These are phyloP conservation scores for Rubus parviflorus DNA, from an alignment of 306 rosid genomes.

Conservation along the genomic window DNA sequence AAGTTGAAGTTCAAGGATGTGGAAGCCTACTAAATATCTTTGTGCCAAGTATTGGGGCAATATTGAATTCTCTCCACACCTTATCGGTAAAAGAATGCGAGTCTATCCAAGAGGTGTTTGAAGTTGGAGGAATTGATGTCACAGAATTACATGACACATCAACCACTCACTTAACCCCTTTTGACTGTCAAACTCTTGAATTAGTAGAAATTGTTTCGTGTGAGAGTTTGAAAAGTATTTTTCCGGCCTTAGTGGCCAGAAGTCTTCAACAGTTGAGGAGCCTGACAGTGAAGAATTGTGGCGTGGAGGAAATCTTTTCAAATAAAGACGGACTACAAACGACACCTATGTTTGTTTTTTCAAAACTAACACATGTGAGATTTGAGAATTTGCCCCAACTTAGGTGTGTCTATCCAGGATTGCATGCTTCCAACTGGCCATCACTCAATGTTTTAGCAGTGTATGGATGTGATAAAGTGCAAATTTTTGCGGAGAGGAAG, in stretches of 20 bases:
- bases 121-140: too few species aligned
- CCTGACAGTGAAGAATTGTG: constrained; percentile 27
- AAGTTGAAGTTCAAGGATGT: too few species aligned
- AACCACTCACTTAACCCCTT: neutral
- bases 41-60: too few species aligned
- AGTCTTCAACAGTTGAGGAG: constrained; percentile 19
- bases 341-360: too few species aligned
- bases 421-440: neutral
- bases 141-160: too few species aligned
- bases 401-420: neutral
- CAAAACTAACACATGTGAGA: neutral
- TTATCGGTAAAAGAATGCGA: too few species aligned
- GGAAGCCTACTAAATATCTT: too few species aligned
- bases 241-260: constrained; percentile 27
- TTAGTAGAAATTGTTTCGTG: constrained; percentile 16
- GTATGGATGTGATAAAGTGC: too few species aligned
- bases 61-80: too few species aligned
- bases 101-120: too few species aligned
- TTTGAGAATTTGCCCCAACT: neutral
- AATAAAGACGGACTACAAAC: constrained; percentile 1
- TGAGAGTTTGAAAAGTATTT: constrained; percentile 14
- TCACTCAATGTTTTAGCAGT: neutral
- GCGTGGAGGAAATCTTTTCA: constrained; percentile 22
- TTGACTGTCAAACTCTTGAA: constrained; percentile 15
- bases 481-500: too few species aligned